Evolutionary conservation across 768 basidiomycete genomes (phyloP), one percentile per base, ranked within the genome.

Genomic region (Psilocybe tampanensis): DNA sequence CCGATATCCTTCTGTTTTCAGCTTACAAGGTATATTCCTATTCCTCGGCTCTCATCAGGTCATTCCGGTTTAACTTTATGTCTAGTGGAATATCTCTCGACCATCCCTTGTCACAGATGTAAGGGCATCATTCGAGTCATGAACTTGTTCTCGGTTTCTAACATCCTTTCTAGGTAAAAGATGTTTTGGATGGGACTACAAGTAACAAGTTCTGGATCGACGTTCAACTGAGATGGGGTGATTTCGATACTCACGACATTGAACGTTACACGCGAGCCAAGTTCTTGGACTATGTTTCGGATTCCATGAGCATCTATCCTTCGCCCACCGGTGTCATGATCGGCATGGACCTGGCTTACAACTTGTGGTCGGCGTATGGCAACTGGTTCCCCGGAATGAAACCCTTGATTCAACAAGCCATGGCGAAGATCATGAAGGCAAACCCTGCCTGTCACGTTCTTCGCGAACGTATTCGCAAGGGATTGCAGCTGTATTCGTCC

Each of bases 401-500:
- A 75, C 95, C 95, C 4, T 82, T 99, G 59, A 89, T 99, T 56
- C 96, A 97, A 71, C 95, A 97, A 74, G 97, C 96, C 5, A 97
- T 99, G 95, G 94, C 92, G 12, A 99, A 98, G 82, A 91, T 99
- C 72, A 96, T 98, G 94, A 99, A 99, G 75, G 97, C 97, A 51
- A 98, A 99, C 67, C 97, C 97, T 22, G 97, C 97, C 13, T 88
- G 90, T 52, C 97, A 98, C 69, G 97, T 99, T 41, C 78, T 99
- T 55, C 92, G 97, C 53, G 97, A 99, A 76, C 97, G 97, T 76
- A 98, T 99, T 66, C 86, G 97, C 65, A 99, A 99, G 76, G 96
- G 95, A 72, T 83, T 99, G 19, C 97, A 98, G 71, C 79, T 99
- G 18, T 99, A 99, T 74, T 98, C 96, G 9, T 98, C 97, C 23